Percentiles rank a stretch among this genome's conserved stretches.
Conservation (phyloP, 768 basidiomycete genomes). For the Auricularia heimuer region DNA sequence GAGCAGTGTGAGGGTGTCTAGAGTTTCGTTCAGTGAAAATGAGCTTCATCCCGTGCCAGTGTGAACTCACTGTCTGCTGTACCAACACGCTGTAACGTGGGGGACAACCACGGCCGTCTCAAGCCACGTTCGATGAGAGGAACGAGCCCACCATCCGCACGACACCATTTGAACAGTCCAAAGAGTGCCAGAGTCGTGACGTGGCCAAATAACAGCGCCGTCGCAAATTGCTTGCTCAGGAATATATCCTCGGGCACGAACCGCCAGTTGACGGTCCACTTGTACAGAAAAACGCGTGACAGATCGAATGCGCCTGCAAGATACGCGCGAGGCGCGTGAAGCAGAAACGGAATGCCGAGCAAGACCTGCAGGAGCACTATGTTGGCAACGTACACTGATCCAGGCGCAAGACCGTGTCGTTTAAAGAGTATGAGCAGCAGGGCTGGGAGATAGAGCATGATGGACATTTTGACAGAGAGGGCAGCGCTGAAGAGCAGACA, state of each 20-base stretch:
- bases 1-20: constrained; percentile 71
- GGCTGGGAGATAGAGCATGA: constrained; percentile 82
- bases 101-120: constrained; percentile 38
- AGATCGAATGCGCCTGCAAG: constrained; percentile 74
- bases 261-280: constrained; percentile 99
- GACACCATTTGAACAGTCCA: constrained; percentile 69
- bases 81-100: constrained; percentile 31
- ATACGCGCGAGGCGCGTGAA: constrained; percentile 52
- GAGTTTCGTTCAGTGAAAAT: constrained; percentile 3
- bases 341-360: constrained; percentile 64
- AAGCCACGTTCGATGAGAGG: constrained; percentile 46
- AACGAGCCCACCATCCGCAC: constrained; percentile 55
- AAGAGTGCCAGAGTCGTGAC: constrained; percentile 48
- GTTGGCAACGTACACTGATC: constrained; percentile 14
- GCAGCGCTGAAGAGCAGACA: constrained; percentile 66
- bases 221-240: constrained; percentile 51
- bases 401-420: constrained; percentile 46
- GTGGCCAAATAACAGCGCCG: constrained; percentile 58
- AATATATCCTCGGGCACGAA: constrained; percentile 73
- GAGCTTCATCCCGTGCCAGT: neutral
- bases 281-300: constrained; percentile 78
- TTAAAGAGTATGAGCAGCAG: constrained; percentile 76
- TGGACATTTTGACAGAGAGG: constrained; percentile 91
- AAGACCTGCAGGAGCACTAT: constrained; percentile 40
- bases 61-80: constrained; percentile 53